These are phyloP conservation scores for Saturnispora silvae DNA, from an alignment of 805 yeast genomes.

Conservation along the genomic window DNA sequence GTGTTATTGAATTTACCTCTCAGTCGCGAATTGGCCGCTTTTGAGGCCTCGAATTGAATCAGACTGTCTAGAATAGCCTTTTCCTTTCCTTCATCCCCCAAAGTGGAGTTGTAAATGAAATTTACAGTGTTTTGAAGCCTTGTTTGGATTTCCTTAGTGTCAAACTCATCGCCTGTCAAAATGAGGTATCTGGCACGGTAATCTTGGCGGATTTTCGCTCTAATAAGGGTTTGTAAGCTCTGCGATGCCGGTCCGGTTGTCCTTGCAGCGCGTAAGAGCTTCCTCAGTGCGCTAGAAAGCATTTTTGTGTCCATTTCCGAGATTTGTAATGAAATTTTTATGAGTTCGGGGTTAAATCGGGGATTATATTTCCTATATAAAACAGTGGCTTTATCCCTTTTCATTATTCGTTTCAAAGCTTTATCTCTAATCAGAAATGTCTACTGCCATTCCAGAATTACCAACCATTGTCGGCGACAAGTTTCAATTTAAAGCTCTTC, in stretches of 20 bases:
- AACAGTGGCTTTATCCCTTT: too few relatives aligned
- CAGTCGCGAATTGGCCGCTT: neutral
- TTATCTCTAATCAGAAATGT: too few relatives aligned
- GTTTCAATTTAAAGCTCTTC: conserved; percentile 12
- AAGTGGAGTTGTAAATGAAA: conserved; percentile 1
- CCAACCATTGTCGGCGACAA: conserved; percentile 8
- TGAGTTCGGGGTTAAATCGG: too few relatives aligned
- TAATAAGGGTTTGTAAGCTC: neutral
- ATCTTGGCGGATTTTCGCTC: conserved; percentile 4
- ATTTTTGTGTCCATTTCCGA: neutral
- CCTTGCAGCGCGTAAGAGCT: neutral
- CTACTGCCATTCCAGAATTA: too few relatives aligned
- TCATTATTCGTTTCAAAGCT: too few relatives aligned
- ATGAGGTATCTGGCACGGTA: neutral
- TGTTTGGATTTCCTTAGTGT: neutral
- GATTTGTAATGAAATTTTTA: too few relatives aligned
- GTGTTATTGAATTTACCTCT: neutral
- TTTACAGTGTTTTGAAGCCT: conserved; percentile 3
- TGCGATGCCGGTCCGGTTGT: neutral
- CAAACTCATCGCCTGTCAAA: neutral
- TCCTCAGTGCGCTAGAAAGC: neutral
- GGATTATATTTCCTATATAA: too few relatives aligned
- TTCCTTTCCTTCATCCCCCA: conserved; percentile 1
- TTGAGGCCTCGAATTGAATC: conserved; percentile 4
- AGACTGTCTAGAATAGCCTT: neutral